Conservation (phyloP, 1,139 yeast species). For the Candida sanyaensis region DNA sequence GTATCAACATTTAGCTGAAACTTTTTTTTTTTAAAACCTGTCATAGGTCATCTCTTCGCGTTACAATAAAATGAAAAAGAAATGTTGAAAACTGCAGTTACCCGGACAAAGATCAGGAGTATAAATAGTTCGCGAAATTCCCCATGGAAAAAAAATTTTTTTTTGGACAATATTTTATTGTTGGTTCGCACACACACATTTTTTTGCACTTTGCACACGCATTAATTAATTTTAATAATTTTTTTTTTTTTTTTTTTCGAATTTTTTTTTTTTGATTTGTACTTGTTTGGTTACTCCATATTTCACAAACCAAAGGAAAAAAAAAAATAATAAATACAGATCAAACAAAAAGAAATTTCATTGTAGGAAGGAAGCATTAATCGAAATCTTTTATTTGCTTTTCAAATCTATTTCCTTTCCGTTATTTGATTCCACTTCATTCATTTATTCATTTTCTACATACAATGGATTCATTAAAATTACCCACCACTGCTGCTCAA, state of each 20-base stretch:
- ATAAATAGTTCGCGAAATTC: conserved; percentile 4
- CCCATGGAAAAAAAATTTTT: background rate
- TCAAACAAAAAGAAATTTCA: background rate
- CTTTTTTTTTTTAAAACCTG: too few species aligned
- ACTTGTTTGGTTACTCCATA: background rate
- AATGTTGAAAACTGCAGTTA: background rate
- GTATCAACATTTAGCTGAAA: too few species aligned
- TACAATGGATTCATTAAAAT: conserved; percentile 68
- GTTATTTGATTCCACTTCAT: background rate
- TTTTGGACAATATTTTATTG: background rate
- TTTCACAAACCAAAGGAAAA: too few species aligned
- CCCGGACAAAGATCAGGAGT: conserved; percentile 3
- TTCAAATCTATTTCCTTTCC: background rate
- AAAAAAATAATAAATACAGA: background rate
- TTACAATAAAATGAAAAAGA: background rate
- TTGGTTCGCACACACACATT: background rate
- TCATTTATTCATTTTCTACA: conserved; percentile 2
- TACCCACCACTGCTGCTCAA: conserved; percentile 80
- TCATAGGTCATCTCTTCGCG: background rate
- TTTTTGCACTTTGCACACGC: background rate
- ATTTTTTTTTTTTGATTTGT: background rate
- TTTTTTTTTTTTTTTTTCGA: background rate
- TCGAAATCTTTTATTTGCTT: background rate
- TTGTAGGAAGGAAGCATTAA: background rate
- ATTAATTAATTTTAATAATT: background rate